Base-by-base conservation (phyloP, 495 filamentous ascomycete species). In the Penicillium cosmopolitanum region DNA sequence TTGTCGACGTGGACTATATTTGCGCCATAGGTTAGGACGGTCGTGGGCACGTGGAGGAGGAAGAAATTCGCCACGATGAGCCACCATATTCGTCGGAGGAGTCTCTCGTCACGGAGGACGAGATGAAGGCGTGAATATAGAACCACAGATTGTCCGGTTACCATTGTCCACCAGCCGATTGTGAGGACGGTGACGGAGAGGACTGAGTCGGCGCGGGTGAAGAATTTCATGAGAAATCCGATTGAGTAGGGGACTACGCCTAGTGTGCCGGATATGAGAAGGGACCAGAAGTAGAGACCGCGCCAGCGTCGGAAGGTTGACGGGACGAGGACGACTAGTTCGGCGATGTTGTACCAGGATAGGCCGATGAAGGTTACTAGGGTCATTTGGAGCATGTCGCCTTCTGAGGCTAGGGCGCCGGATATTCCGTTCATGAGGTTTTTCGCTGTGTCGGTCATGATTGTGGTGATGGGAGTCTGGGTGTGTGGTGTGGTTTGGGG, bases 221-320 rank as follows among this genome's bases (percentile, higher is more conserved):
- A 82, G 62, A 81, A 83, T 34, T 82, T 82, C 54, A 84, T 63
- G 31, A 82, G 58, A 62, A 82, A 82, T 2, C 82, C 82, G 5
- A 83, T 67, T 10, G 81, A 81, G 61, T 83, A 82, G 4, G 80
- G 78, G 1, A 81, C 68, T 2, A 80, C 71, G 0, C 77, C 77
- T 31, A 80, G 63, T 40, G 70, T 72, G 1, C 74, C 78, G 0
- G 81, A 76, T 18, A 76, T 54, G 1, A 84, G 71, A 16, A 84
- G 66, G 12, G 76, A 77, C 79, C 80, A 84, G 69, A 84, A 84
- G 60, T 84, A 84, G 3, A 84, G 71, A 0, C 82, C 81, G 18
- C 72, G 73, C 72, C 78, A 80, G 44, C 81, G 73, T 21, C 75
- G 80, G 70, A 84, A 84, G 0, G 80, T 83, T 9, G 78, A 67